Conservation (phyloP, 208 protist species). For the Wallacemonas collosoma region DNA sequence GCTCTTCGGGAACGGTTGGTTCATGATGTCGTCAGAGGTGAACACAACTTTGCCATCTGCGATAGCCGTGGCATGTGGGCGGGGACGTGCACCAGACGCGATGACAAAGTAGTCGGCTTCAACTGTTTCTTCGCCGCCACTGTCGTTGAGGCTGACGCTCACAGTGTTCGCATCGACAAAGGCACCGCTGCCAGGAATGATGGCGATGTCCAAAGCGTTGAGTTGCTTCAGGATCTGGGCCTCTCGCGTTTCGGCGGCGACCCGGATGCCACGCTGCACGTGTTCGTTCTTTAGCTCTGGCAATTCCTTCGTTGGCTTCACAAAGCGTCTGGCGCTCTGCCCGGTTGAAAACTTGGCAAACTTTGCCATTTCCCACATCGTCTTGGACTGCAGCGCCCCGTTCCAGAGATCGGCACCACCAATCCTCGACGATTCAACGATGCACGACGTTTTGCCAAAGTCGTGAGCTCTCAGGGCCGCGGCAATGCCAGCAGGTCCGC, state of each 20-base stretch:
- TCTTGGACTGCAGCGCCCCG: slow-evolving; percentile 89
- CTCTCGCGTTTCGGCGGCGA: slow-evolving; percentile 68
- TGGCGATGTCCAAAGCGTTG: slow-evolving; percentile 41
- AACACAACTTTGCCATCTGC: slow-evolving; percentile 86
- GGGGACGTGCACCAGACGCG: slow-evolving; percentile 77
- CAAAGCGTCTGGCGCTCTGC: slow-evolving; percentile 49
- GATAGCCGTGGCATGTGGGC: slow-evolving; percentile 64
- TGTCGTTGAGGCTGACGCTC: slow-evolving; percentile 32
- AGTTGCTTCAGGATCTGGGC: slow-evolving; percentile 74
- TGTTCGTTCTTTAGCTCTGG: slow-evolving; percentile 62
- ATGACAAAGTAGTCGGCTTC: slow-evolving; percentile 90
- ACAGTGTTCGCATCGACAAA: slow-evolving; percentile 63
- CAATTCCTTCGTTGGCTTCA: slow-evolving; percentile 50
- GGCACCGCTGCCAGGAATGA: slow-evolving; percentile 46
- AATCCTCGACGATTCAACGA: slow-evolving; percentile 76
- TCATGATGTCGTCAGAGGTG: slow-evolving; percentile 91
- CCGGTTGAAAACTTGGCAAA: slow-evolving; percentile 63
- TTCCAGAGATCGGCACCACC: slow-evolving; percentile 92
- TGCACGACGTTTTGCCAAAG: slow-evolving; percentile 74
- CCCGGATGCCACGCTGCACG: slow-evolving; percentile 53
- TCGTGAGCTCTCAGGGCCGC: slow-evolving; percentile 79
- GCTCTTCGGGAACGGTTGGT: slow-evolving; percentile 81
- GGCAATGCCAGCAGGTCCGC: slow-evolving; percentile 83
- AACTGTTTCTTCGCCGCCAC: slow-evolving; percentile 45
- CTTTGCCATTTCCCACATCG: slow-evolving; percentile 92